Base-by-base conservation (phyloP, 352 stramenopile species). In the Elongisporangium anandrum region DNA sequence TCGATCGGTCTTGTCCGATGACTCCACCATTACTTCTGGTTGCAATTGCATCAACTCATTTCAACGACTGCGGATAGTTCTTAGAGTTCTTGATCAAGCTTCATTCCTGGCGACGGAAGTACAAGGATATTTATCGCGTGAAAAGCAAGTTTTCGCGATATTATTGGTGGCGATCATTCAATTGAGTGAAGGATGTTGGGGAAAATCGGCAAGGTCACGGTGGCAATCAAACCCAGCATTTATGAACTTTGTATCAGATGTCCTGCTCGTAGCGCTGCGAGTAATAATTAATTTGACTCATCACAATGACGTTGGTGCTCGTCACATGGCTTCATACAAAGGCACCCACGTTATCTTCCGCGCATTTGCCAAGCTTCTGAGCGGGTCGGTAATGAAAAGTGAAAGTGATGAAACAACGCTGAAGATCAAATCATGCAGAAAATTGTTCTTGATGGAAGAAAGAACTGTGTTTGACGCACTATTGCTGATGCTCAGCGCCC, bases 201-300 rank as follows among this genome's bases (percentile, higher is more conserved):
- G 70, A 26, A 54, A 59, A 22, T 39, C 57, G 23, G 64, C 49
- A 7, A 54, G 2, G 10, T 53, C n/a, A 45, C 56, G 49, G 29
- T 83, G 79, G 70, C 38, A 72, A 48, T 50, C 22, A 12, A 57
- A 74, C 10, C 24, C 66, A n/a, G 54, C 54, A n/a, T 64, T 68
- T 39, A 67, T 75, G 58, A 61, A 69, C 8, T 55, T 79, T 39
- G 52, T 67, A 15, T 57, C 77, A 1, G 80, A 89, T 5, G 71
- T 79, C 0, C 62, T 89, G 10, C 52, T 88, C 17, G 69, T 69
- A 2, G 54, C 68, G 10, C 48, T 92, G 48, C 77, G 82, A 13
- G 76, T 92, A 19, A 39, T 92, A 15, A 85, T 92, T 64, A 94
- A 94, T 57, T 70, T 94, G 19, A 91, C 85, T 1, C 85, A 94